Evolutionary conservation across 1,139 yeast genomes (phyloP), one percentile per base, ranked within the genome.

Genomic region (Pichia sp.): DNA sequence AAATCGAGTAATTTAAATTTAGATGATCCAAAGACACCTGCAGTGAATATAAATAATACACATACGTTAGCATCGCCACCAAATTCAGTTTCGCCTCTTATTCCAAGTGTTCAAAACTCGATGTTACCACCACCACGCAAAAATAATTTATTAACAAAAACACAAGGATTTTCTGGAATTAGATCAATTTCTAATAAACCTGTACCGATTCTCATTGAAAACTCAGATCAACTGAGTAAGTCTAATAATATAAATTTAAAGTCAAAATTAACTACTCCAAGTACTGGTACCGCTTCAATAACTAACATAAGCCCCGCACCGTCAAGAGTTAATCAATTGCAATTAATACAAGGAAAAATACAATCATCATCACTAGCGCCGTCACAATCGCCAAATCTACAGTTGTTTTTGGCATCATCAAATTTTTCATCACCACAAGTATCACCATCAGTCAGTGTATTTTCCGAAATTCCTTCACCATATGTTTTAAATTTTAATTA

Each of bases 41-140:
- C 56, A 42, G 29, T 42, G 28, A 33, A 34, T 31, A 19, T 25
- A 28, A 41, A 27, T 38, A 46, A 30, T 28, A 28, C 41, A 29
- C 39, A 30, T 47, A 30, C 45, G 16, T 27, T 50, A 36, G 22
- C 51, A 16, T 55, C 65, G 2, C 63, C 64, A 16, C 61, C 63
- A 22, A 55, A 53, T 41, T 59, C 64, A 0, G 55, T 55, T 1
- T 54, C 62, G 1, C 58, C 58, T 8, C 55, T 53, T 16, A 48
- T 62, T 39, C 51, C 54, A 10, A 62, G 57, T 38, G 56, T 55
- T 11, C 50, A 56, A 18, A 58, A 60, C 3, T 53, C 62, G 19
- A 56, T 58, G 60, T 52, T 64, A n/a, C 68, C 68, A n/a, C 67
- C 67, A 3, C 68, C 68, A 39, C 55, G 67, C 49, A 53, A 58